Base-by-base conservation (phyloP, 2,329 filamentous ascomycete genomes). In the Ceratocystis eucalypticola region DNA sequence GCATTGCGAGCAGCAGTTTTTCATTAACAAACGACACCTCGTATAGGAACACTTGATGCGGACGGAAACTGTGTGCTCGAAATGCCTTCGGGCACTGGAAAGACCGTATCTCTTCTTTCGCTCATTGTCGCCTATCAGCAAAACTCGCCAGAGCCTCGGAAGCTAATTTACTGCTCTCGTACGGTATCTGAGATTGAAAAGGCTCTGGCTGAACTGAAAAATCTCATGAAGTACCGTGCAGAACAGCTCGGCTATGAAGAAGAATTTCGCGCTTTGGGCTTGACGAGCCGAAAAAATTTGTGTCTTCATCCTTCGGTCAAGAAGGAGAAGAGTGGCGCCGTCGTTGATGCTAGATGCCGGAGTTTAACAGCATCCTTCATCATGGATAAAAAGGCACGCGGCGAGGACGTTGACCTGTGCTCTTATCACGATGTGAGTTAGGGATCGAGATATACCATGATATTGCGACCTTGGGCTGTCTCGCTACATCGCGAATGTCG, bases 131-230 rank as follows among this genome's bases (percentile, higher is more conserved):
- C 94, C 53, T 99, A 99, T 73, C 95, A 99, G 76, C 89, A 94
- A 74, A 87, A 92, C 74, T 92, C 93, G 72, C 91, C 92, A 2
- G 91, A 96, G 74, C 90, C 94, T 72, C 83, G 95, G 66, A 99
- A 99, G 77, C 85, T 99, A 64, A 96, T 99, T 66, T 99, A 99
- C 77, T 99, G 94, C 80, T 99, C 94, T 69, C 91, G 94, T 86
- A 99, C 94, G 66, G 99, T 99, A 92, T 99, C 94, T 46, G 94
- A 99, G 78, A 99, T 99, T 72, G 94, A 99, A 75, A 99, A 99
- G 77, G 94, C 95, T 0, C 77, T 99, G 64, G 89, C 90, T 8
- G 94, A 99, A 76, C 75, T 99, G 71, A 91, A 94, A 74, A 87
- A 86, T 28, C 77, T 99, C 65, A 99, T 99, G 92, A 95, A 95